Conservation (phyloP, 2,329 filamentous ascomycete species). For the Aspergillus tubingensis region DNA sequence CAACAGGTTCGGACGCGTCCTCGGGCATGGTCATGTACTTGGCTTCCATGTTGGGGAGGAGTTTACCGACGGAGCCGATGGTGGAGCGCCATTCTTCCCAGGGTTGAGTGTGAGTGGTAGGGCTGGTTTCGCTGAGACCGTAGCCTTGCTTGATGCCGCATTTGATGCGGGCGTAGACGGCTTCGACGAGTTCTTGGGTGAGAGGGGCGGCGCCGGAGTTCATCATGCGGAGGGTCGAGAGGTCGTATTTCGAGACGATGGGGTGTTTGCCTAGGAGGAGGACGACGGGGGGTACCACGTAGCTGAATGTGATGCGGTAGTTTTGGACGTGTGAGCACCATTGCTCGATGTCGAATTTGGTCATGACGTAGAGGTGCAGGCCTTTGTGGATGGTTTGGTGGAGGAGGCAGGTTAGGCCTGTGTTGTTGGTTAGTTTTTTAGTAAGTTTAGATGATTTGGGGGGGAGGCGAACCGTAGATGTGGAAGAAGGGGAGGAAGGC, state of each 20-base stretch:
- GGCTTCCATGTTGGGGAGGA: slow-evolving; percentile 77
- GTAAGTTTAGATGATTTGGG: no score
- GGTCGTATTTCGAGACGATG: slow-evolving; percentile 74
- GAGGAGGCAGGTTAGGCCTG: slow-evolving; percentile 71
- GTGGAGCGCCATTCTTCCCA: slow-evolving; percentile 75
- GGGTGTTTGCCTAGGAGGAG: slow-evolving; percentile 80
- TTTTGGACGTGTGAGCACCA: slow-evolving; percentile 78
- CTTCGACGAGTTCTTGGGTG: slow-evolving; percentile 75
- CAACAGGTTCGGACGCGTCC: slow-evolving; percentile 49
- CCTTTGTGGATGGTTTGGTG: slow-evolving; percentile 69
- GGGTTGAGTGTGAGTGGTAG: slow-evolving; percentile 72
- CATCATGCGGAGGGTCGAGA: slow-evolving; percentile 77
- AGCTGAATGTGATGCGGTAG: slow-evolving; percentile 72
- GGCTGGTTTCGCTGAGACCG: slow-evolving; percentile 83
- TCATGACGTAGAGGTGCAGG: slow-evolving; percentile 68
- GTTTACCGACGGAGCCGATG: slow-evolving; percentile 75
- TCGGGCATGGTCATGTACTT: slow-evolving; percentile 70
- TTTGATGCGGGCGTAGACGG: slow-evolving; percentile 71
- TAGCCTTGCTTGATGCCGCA: slow-evolving; percentile 91
- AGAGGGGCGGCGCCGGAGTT: slow-evolving; percentile 86
- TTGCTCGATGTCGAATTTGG: slow-evolving; percentile 77
- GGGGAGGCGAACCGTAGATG: slow-evolving; percentile 66
- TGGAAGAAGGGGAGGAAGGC: slow-evolving; percentile 89
- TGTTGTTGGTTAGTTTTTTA: background rate
- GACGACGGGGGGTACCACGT: slow-evolving; percentile 82